Base-by-base conservation (phyloP, 148 eudicot genomes). In the Vaccinium myrtillus region DNA sequence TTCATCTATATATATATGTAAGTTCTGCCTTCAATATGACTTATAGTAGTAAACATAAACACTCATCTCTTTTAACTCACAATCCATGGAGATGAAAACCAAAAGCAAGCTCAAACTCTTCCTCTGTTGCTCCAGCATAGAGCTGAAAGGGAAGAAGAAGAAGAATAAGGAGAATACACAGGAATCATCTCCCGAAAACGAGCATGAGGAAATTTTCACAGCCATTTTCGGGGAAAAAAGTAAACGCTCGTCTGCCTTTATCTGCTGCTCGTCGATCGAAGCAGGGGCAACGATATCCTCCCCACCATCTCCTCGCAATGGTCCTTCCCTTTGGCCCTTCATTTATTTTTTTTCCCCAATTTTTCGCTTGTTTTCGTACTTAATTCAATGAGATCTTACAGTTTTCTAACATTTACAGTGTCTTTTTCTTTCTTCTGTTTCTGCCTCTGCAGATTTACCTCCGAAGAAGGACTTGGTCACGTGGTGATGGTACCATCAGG, bases 81-180 rank as follows among this genome's bases (percentile, higher is more conserved):
- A 0, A 55, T 63, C 70, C 70, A 63, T 23, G 30, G 70, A 8
- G 27, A n/a, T 21, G 69, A 63, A n/a, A 23, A 9, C 70, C 70
- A n/a, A 9, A 63, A 63, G 70, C 70, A 65, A 65, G 70, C 70
- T 61, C 69, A 21, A 25, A 61, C 69, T 61, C 69, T 61, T 61
- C 69, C 8, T 61, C 69, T 61, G 27, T 61, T 61, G 69, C 69
- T 65, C 70, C 30, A 65, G 0, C 10, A 10, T 65, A 23, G 70
- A 65, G 70, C 70, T 65, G 30, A 65, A n/a, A 65, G 70, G 70
- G 15, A 65, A 9, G 69, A 58, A 58, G 63, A 61, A 61, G 27
- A n/a, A n/a, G 10, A 50, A 7, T 7, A 50, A 50, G 30, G 23
- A 63, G 13, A n/a, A n/a, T 63, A 13, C 4, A 23, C 30, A n/a